Conservation (phyloP, 2,329 filamentous ascomycete species). For the Ceratocystis ficicola region DNA sequence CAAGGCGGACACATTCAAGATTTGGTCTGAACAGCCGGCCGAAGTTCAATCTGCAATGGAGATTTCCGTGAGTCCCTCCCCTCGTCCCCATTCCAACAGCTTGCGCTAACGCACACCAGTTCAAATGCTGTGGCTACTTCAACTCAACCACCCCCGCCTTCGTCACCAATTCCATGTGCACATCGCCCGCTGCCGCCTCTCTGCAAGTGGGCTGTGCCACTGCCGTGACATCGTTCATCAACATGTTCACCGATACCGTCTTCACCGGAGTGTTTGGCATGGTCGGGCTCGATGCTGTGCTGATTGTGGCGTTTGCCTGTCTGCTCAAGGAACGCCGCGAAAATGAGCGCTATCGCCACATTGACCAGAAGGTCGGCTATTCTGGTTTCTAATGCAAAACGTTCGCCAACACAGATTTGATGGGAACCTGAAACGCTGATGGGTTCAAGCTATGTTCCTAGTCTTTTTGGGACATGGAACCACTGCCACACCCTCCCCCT, state of each 20-base stretch:
- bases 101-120: slow-evolving; percentile 35
- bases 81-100: not conserved
- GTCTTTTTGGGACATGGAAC: not conserved
- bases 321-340: slow-evolving; percentile 72
- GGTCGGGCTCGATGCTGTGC: slow-evolving; percentile 55
- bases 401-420: not conserved
- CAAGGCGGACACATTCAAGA: slow-evolving; percentile 45
- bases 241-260: slow-evolving; percentile 59
- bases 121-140: slow-evolving; percentile 68
- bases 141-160: slow-evolving; percentile 63
- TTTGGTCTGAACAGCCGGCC: slow-evolving; percentile 48
- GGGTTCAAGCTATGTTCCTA: not conserved
- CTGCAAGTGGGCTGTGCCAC: slow-evolving; percentile 57
- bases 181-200: slow-evolving; percentile 57
- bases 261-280: slow-evolving; percentile 73
- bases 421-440: not conserved
- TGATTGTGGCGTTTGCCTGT: slow-evolving; percentile 61
- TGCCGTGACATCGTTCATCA: slow-evolving; percentile 55
- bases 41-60: slow-evolving; percentile 57
- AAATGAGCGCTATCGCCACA: slow-evolving; percentile 63
- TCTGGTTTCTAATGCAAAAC: slow-evolving; percentile 33
- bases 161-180: slow-evolving; percentile 54
- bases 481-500: too few species aligned
- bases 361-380: slow-evolving; percentile 63
- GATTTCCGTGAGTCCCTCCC: slow-evolving; percentile 43